These are phyloP conservation scores for Jacaranda mimosifolia DNA, from an alignment of 257 asterid genomes.

Conservation along the genomic window DNA sequence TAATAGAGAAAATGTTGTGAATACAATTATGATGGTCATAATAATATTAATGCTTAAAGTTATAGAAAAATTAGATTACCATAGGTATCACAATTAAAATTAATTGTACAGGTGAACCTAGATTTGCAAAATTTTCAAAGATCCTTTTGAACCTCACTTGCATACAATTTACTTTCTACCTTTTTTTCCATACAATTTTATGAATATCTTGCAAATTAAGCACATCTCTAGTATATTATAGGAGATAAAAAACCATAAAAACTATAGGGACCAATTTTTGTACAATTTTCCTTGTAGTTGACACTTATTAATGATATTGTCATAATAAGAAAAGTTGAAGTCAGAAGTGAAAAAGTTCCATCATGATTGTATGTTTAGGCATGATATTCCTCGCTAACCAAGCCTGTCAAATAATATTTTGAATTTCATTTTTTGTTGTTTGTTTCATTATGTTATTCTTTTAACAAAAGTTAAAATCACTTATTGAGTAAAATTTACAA, in stretches of 20 bases:
- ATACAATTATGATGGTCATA: too few species aligned
- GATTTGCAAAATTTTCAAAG: too few species aligned
- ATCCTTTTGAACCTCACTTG: background rate
- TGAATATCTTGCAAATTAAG: background rate
- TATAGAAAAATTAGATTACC: too few species aligned
- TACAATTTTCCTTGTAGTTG: background rate
- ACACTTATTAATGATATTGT: background rate
- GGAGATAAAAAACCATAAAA: background rate
- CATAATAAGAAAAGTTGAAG: background rate
- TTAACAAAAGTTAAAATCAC: background rate
- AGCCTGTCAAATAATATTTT: background rate
- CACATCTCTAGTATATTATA: background rate
- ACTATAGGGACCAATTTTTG: background rate
- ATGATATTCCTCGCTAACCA: conserved; percentile 1
- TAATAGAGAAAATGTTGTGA: too few species aligned
- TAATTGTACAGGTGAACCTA: too few species aligned
- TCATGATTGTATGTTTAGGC: background rate
- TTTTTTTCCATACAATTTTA: too few species aligned
- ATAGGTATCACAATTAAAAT: too few species aligned
- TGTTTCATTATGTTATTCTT: background rate
- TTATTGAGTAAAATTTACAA: too few species aligned
- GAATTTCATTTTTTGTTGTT: background rate
- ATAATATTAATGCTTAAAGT: too few species aligned
- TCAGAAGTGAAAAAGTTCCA: conserved; percentile 28
- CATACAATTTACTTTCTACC: background rate